Conservation (phyloP, 2,329 filamentous ascomycete species). For the Sclerotinia subarctica region DNA sequence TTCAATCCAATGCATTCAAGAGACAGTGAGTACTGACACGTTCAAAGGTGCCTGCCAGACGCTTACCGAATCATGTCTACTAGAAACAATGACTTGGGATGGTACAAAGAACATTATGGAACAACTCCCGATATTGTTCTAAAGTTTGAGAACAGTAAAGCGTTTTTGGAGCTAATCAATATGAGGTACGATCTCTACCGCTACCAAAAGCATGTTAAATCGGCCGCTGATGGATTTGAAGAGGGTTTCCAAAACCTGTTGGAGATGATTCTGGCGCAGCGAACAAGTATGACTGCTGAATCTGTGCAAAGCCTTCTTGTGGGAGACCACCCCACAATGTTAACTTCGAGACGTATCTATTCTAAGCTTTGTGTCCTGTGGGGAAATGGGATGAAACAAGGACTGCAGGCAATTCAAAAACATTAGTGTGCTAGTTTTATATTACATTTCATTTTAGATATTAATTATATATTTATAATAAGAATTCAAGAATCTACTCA, state of each 20-base stretch:
- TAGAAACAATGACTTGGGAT: not conserved
- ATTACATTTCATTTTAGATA: no score
- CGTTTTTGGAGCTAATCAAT: not conserved
- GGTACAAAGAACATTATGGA: not conserved
- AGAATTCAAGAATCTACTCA: no score
- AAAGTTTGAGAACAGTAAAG: not conserved
- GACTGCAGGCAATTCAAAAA: not conserved
- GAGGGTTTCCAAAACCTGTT: not conserved
- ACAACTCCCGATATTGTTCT: not conserved
- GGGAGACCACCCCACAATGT: not conserved
- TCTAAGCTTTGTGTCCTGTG: not conserved
- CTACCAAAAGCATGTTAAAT: not conserved
- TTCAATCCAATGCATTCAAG: not conserved
- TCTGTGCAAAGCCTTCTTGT: not conserved
- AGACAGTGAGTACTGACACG: not conserved
- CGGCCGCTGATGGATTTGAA: not conserved
- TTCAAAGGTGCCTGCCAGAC: not conserved
- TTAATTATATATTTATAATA: no score
- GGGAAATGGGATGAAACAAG: not conserved
- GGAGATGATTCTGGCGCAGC: not conserved
- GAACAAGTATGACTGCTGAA: not conserved
- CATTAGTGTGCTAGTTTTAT: not conserved
- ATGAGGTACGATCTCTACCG: slow-evolving; percentile 1
- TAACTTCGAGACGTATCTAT: not conserved
- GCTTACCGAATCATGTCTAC: not conserved